A percentile compares a stretch with the other conserved stretches of the same genome.
phyloP scores from a whole-genome alignment of 176 grass and related monocot genomes.

The Urochloa ruziziensis region DNA sequence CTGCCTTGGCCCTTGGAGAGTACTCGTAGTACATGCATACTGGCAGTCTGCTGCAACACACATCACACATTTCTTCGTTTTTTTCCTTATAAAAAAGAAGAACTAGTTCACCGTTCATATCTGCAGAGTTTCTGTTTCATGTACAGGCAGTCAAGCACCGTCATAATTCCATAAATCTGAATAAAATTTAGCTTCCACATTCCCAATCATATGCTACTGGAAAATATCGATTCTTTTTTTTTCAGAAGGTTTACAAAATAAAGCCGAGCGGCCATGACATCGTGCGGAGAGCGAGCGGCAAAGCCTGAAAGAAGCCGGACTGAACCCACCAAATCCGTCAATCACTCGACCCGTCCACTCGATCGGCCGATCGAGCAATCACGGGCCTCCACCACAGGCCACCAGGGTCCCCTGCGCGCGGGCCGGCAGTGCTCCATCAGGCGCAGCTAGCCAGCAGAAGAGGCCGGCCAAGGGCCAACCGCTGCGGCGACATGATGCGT shows the following conservation, averaged over 20 bases:
- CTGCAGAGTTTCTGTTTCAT: background rate
- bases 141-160: background rate
- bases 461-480: background rate
- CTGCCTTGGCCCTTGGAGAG: background rate
- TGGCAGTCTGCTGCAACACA: background rate
- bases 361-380: background rate
- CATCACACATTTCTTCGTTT: background rate
- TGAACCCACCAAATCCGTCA: conserved; percentile 3
- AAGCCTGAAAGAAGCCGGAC: background rate
- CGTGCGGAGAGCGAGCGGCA: background rate
- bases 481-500: conserved; percentile 11
- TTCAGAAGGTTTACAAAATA: background rate
- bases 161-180: background rate
- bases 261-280: background rate
- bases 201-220: background rate
- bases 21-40: too few species aligned
- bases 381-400: background rate
- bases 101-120: background rate
- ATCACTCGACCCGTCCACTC: conserved; percentile 1
- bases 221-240: background rate
- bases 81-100: background rate
- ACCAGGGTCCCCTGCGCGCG: background rate
- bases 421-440: background rate
- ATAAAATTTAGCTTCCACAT: background rate
- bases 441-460: background rate